These are phyloP conservation scores for Podosphaera xanthii DNA, from an alignment of 2,329 filamentous ascomycete genomes.

Conservation along the genomic window DNA sequence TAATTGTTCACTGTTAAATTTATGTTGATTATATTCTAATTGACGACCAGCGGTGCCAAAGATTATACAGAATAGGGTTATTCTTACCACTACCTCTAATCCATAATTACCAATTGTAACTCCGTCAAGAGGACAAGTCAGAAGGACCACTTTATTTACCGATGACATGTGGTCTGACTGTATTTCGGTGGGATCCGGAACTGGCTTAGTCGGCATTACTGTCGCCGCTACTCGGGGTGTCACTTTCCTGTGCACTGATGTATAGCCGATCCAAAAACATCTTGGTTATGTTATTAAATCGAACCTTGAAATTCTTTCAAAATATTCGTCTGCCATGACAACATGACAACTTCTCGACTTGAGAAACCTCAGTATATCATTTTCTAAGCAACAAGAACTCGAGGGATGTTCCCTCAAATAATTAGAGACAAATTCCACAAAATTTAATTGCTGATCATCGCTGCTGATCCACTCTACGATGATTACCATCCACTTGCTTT, in stretches of 20 bases:
- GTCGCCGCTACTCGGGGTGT: conserved; percentile 49
- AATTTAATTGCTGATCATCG: conserved; percentile 42
- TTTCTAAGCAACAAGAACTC: not conserved
- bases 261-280: conserved; percentile 66
- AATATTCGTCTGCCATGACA: conserved; percentile 29
- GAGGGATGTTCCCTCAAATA: not conserved
- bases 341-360: conserved; percentile 41
- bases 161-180: not conserved
- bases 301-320: conserved; percentile 34
- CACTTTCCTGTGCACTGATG: conserved; percentile 54
- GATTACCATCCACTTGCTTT: conserved; percentile 58
- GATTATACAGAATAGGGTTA: conserved; percentile 34
- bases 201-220: conserved; percentile 71
- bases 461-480: conserved; percentile 73
- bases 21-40: not conserved
- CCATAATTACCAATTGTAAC: conserved; percentile 1
- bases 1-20: not conserved
- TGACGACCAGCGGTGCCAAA: conserved; percentile 32
- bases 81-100: conserved; percentile 22
- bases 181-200: conserved; percentile 33
- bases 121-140: no score
- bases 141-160: no score
- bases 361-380: conserved; percentile 19
- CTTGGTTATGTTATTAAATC: conserved; percentile 46
- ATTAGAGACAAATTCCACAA: not conserved